A percentile compares a stretch with the other conserved stretches of the same genome.
Evolutionary conservation across 305 asterid species (phyloP).

Genomic region (Fraxinus paxiana): DNA sequence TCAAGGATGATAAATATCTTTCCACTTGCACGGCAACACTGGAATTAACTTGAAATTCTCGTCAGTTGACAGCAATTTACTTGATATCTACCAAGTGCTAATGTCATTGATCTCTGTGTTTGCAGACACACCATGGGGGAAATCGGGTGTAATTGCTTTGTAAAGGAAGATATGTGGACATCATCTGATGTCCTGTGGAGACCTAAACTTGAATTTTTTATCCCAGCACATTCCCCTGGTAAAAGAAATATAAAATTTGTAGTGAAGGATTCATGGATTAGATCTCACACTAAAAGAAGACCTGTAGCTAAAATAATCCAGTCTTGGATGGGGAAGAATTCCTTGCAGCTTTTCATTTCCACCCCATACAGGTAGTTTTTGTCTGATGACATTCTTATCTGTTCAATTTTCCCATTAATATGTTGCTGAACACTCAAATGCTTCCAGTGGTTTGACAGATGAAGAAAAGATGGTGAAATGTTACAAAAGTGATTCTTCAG

Average conservation of each 20-base stretch:
- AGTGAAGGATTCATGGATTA: constrained; percentile 28
- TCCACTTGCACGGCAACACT: not conserved
- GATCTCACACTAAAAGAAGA: constrained; percentile 42
- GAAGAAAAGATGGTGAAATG: constrained; percentile 39
- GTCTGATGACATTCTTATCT: constrained; percentile 21
- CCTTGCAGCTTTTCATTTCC: constrained; percentile 29
- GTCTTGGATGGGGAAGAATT: constrained; percentile 41
- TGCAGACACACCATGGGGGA: constrained; percentile 43
- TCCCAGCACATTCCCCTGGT: constrained; percentile 40
- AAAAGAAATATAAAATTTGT: constrained; percentile 39
- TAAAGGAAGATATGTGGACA: constrained; percentile 64
- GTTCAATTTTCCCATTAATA: constrained; percentile 29
- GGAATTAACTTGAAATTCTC: constrained; percentile 3
- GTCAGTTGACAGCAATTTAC: constrained; percentile 5
- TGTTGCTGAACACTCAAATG: constrained; percentile 85
- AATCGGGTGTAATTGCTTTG: constrained; percentile 33
- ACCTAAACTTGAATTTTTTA: constrained; percentile 42
- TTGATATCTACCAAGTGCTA: not conserved
- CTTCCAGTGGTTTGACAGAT: constrained; percentile 83
- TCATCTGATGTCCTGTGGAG: constrained; percentile 59
- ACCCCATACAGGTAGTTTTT: constrained; percentile 51
- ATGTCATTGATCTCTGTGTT: constrained; percentile 9
- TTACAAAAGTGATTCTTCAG: constrained; percentile 38
- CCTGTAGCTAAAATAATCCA: constrained; percentile 31
- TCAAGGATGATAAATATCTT: not conserved